Percentiles rank a stretch among this genome's conserved stretches.
phyloP scores from a whole-genome alignment of 768 basidiomycete genomes.

The Kwoniella pini region DNA sequence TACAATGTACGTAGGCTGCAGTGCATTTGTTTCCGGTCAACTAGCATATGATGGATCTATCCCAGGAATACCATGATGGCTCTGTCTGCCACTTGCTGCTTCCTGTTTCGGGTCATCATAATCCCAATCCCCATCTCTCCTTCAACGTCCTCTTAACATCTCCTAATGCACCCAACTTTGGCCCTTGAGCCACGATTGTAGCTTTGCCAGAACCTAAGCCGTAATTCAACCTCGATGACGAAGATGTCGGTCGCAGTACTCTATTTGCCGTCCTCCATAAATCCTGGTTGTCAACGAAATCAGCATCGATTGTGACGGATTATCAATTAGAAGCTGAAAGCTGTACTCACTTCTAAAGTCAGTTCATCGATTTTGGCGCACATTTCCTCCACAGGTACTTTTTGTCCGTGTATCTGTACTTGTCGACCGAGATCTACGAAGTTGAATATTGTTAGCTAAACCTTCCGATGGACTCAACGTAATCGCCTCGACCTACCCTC shows the following conservation, averaged over 20 bases:
- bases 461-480: background rate
- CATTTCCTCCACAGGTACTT: conserved; percentile 88
- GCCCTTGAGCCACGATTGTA: conserved; percentile 79
- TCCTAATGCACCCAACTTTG: conserved; percentile 66
- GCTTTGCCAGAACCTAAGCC: conserved; percentile 61
- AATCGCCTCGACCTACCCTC: conserved; percentile 55
- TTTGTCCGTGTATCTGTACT: conserved; percentile 82
- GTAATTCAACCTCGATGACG: conserved; percentile 37
- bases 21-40: too few species aligned
- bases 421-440: conserved; percentile 74
- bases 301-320: background rate
- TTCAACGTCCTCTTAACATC: conserved; percentile 54
- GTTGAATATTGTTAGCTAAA: conserved; percentile 60
- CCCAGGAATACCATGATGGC: too few species aligned
- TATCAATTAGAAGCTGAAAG: too few species aligned
- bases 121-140: conserved; percentile 48
- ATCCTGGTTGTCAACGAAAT: conserved; percentile 56
- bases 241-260: conserved; percentile 60
- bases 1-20: background rate
- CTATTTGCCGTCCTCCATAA: conserved; percentile 74
- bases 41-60: too few species aligned
- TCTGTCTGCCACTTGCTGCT: too few species aligned
- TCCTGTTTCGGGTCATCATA: background rate
- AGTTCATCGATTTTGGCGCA: conserved; percentile 78
- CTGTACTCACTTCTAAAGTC: conserved; percentile 56